Evolutionary conservation across 331 rosid species (phyloP), one percentile per base, ranked within the genome.

Genomic region (Phaseolus coccineus): DNA sequence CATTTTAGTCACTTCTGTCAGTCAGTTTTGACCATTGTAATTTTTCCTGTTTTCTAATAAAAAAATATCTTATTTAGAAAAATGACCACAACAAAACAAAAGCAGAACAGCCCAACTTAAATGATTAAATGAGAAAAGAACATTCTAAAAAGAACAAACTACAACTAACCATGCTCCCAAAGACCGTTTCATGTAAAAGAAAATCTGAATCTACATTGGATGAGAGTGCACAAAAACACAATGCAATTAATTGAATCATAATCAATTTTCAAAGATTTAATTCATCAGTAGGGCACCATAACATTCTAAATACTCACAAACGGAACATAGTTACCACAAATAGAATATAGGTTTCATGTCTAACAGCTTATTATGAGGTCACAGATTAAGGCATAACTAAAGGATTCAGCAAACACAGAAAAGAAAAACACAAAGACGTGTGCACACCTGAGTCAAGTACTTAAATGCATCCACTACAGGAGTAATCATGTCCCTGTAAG

Each of bases 391-490:
- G 53, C 16, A 44, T 71, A 63, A 14, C 13, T 9, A 46, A 65
- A 57, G 22, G 76, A 82, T 56, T 50, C 71, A 61, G 22, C 62
- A 33, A 73, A 72, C 66, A 75, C 0, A 53, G 72, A 22, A 55
- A 33, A 51, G 50, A 5, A 30, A 77, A 64, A 76, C 19, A 68
- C 64, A 67, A 74, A 66, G 35, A 62, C 71, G 76, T 33, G 77
- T 40, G 28, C 78, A 77, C 48, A 93, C 99, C 98, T 96, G 99
- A 62, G 99, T 96, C 80, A 96, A 80, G 84, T 96, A 96, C 86
- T 96, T 96, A 84, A 96, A 96, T 37, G 99, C 99, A 82, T 96
- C 99, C 51, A 96, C 99, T 16, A 96, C 99, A 44, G 99, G 99
- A 84, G 99, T 84, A 65, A 96, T 96, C 99, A 96, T 96, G 87